phyloP scores from a whole-genome alignment of 2,329 filamentous ascomycete species.

The Curvularia eragrostidis region DNA sequence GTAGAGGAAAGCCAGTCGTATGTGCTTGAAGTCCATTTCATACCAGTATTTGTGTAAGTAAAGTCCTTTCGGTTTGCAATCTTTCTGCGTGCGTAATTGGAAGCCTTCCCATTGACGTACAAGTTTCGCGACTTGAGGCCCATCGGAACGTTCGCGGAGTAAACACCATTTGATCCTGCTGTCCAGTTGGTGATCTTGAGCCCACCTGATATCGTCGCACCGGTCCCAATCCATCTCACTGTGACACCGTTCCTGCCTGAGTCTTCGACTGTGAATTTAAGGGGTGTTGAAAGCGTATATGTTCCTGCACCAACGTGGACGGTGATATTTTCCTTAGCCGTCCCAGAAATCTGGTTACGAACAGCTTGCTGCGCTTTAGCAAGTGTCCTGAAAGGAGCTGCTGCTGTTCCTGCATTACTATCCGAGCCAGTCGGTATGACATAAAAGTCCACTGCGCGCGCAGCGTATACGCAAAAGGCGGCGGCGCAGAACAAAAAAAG shows the following conservation, averaged over 20 bases:
- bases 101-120: conserved; percentile 25
- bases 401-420: conserved; percentile 2
- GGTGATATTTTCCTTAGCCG: conserved; percentile 14
- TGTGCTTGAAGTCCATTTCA: conserved; percentile 17
- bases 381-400: conserved; percentile 13
- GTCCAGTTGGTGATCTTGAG: conserved; percentile 18
- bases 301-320: conserved; percentile 18
- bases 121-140: conserved; percentile 22
- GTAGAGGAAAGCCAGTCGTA: conserved; percentile 27
- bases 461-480: background rate
- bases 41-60: conserved; percentile 15
- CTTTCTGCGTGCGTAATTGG: conserved; percentile 24
- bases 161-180: conserved; percentile 18
- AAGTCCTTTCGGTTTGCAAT: conserved; percentile 22
- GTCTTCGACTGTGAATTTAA: conserved; percentile 18
- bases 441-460: conserved; percentile 5
- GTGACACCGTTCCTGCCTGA: conserved; percentile 20
- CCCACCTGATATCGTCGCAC: conserved; percentile 19
- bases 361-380: conserved; percentile 20
- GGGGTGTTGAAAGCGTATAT: conserved; percentile 15
- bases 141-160: conserved; percentile 16
- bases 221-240: conserved; percentile 19
- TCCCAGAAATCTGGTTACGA: conserved; percentile 10
- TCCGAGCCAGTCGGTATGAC: conserved; percentile 4
- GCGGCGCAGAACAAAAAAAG: conserved; percentile 1